Percentiles rank a stretch among this genome's conserved stretches.
Evolutionary conservation across 1,284 basidiomycete species (phyloP).

Genomic region (Exobasidium cylindrosporum): DNA sequence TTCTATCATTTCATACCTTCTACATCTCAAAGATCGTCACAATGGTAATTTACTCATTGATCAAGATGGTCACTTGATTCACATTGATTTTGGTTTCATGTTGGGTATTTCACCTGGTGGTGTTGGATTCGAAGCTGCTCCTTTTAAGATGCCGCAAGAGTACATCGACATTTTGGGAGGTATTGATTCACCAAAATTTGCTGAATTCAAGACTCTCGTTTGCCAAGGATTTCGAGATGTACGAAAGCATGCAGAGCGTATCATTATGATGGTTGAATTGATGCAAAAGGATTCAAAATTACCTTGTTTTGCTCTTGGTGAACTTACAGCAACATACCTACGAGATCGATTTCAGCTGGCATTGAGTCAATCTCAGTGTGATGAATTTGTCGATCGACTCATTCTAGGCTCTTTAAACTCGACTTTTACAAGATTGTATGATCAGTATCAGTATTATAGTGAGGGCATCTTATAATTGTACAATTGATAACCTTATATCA

Average conservation of each 20-base stretch:
- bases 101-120: slow-evolving; percentile 79
- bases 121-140: slow-evolving; percentile 97
- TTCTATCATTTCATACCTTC: slow-evolving; percentile 86
- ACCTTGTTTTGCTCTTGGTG: slow-evolving; percentile 88
- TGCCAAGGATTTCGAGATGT: slow-evolving; percentile 89
- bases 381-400: slow-evolving; percentile 68
- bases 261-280: slow-evolving; percentile 90
- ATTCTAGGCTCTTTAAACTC: slow-evolving; percentile 43
- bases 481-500: neutral
- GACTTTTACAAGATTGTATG: slow-evolving; percentile 53
- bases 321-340: slow-evolving; percentile 78
- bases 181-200: slow-evolving; percentile 70
- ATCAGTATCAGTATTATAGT: slow-evolving; percentile 45
- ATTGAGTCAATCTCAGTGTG: slow-evolving; percentile 79
- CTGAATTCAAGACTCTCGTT: slow-evolving; percentile 83
- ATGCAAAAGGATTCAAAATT: slow-evolving; percentile 94
- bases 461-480: slow-evolving; percentile 9
- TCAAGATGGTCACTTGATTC: slow-evolving; percentile 85
- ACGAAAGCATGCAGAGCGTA: slow-evolving; percentile 92
- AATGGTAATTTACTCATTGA: slow-evolving; percentile 98
- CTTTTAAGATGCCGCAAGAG: slow-evolving; percentile 93
- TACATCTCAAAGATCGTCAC: slow-evolving; percentile 98
- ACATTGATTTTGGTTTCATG: slow-evolving; percentile 99
- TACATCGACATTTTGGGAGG: slow-evolving; percentile 97
- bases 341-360: slow-evolving; percentile 91